These are phyloP conservation scores for Xylariaceae sp. DNA, from an alignment of 2,329 filamentous ascomycete species.

Conservation along the genomic window DNA sequence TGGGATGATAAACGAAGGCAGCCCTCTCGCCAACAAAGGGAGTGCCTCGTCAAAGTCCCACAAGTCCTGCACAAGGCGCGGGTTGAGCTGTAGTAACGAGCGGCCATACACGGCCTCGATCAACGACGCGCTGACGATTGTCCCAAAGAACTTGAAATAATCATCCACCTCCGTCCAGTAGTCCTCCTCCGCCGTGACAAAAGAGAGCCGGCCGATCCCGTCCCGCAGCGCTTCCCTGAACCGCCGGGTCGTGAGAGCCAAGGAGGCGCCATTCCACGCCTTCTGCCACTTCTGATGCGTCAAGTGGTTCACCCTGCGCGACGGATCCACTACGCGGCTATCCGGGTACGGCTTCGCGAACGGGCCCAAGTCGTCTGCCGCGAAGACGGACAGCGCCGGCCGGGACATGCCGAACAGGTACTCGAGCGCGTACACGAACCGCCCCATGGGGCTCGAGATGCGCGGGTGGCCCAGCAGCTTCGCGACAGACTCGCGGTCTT, in stretches of 20 bases:
- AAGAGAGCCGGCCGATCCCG: no score
- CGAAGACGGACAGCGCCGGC: conserved; percentile 10
- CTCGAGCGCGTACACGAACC: conserved; percentile 14
- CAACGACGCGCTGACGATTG: conserved; percentile 11
- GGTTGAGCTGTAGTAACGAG: conserved; percentile 14
- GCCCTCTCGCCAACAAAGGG: conserved; percentile 13
- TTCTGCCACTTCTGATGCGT: no score
- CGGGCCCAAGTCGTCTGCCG: conserved; percentile 18
- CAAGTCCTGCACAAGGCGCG: conserved; percentile 15
- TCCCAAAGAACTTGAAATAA: conserved; percentile 13
- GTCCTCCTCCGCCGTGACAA: no score
- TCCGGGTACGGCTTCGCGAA: conserved; percentile 11
- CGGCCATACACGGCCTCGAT: conserved; percentile 18
- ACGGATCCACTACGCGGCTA: no score
- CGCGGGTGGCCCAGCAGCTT: conserved; percentile 12
- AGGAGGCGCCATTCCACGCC: no score
- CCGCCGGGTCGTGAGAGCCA: no score
- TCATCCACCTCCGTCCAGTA: conserved; percentile 15
- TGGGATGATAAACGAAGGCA: conserved; percentile 14
- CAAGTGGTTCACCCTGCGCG: no score
- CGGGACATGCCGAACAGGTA: conserved; percentile 16
- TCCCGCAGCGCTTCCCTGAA: conserved; percentile 12
- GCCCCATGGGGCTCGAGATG: conserved; percentile 14
- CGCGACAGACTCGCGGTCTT: conserved; percentile 15
- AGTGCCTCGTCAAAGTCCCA: conserved; percentile 16